Base-by-base conservation (phyloP, 768 basidiomycete genomes). In the Rhodotorula graminis region DNA sequence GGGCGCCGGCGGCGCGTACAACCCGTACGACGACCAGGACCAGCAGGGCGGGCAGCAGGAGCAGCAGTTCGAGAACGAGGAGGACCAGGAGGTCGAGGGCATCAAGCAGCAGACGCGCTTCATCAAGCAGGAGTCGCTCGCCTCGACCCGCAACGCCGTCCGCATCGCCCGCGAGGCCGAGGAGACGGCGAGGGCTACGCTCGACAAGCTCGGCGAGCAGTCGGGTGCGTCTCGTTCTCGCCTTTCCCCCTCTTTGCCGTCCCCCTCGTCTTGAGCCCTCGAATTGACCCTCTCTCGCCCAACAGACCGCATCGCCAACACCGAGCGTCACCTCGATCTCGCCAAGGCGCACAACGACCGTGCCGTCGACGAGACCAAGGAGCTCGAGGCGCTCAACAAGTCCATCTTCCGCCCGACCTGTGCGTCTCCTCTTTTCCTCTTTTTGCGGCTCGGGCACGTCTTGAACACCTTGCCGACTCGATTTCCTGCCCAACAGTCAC, bases 91-190 rank as follows among this genome's bases (percentile, higher is more conserved):
- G 63, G 77, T 74, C 11, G 95, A 99, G 82, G 92, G 89, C 37
- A 97, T 99, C 82, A 97, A 96, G 83, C 87, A 91, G 78, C 89
- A 93, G 82, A 93, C 91, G 71, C 86, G 88, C 68, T 90, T 86
- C 78, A 80, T 90, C 72, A 98, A 99, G 82, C 93, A 97, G 82
- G 94, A 97, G 77, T 90, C 88, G 79, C 88, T 94, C 60, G 88
- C 87, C 66, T 90, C 90, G 25, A 90, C 93, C 1, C 84, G 94
- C 77, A 97, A 98, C 82, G 95, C 95, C 21, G 84, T 99, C 64
- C 86, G 93, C 56, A 85, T 97, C 80, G 95, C 94, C 52, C 85
- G 89, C n/a, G 93, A 98, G 81, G 93, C 95, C 0, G 95, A 97
- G 81, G 95, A 99, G 81, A 95, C 93, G 19, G 95, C 91, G 47